phyloP scores from a whole-genome alignment of 2,329 filamentous ascomycete species.

The Pseudocercospora macadamiae region DNA sequence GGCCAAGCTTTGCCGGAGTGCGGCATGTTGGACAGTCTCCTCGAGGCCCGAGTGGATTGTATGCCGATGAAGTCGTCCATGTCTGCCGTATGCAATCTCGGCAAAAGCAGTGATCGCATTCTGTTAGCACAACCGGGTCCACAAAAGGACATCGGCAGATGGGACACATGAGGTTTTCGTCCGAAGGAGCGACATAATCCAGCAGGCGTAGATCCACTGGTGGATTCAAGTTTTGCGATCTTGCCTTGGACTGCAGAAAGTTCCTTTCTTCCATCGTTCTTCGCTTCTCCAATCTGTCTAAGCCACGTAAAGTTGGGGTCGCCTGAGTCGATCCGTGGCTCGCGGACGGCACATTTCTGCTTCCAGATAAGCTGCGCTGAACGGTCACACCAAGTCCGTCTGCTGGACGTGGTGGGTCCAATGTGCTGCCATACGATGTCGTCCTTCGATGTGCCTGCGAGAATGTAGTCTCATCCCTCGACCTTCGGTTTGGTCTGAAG shows the following conservation, averaged over 20 bases:
- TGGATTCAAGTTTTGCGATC: constrained; percentile 33
- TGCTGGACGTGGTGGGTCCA: constrained; percentile 5
- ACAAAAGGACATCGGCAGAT: constrained; percentile 68
- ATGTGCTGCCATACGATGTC: constrained; percentile 14
- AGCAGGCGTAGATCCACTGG: constrained; percentile 59
- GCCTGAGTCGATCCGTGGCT: neutral
- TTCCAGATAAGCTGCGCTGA: constrained; percentile 23
- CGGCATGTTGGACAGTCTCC: constrained; percentile 62
- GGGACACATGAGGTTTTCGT: constrained; percentile 64
- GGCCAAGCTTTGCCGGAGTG: constrained; percentile 44
- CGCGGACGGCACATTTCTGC: constrained; percentile 7
- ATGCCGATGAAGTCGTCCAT: constrained; percentile 43
- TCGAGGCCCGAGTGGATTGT: constrained; percentile 36
- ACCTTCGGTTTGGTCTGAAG: constrained; percentile 23
- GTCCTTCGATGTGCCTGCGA: constrained; percentile 18
- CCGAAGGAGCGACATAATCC: constrained; percentile 60
- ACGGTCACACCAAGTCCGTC: neutral
- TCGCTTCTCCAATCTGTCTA: constrained; percentile 36
- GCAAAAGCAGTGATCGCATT: constrained; percentile 68
- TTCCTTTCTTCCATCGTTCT: constrained; percentile 38
- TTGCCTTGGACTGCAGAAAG: constrained; percentile 32
- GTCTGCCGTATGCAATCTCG: constrained; percentile 58
- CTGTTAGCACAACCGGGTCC: constrained; percentile 56
- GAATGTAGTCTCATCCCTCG: constrained; percentile 9
- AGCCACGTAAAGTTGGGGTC: constrained; percentile 26